Conservation (phyloP, 1,284 basidiomycete genomes). For the Apiotrichum porosum region DNA sequence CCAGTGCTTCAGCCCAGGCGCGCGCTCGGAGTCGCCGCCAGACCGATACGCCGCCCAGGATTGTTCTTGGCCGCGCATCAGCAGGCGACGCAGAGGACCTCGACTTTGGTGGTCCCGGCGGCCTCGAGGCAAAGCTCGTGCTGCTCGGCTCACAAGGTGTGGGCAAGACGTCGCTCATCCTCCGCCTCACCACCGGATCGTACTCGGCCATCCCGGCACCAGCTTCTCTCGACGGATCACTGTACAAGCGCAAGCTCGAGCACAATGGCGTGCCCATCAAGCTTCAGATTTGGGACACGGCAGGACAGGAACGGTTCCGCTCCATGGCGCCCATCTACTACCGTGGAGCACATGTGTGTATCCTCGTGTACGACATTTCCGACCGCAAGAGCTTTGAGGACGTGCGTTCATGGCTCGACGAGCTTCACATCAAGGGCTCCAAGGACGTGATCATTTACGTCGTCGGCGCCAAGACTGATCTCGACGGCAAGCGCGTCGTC, state of each 20-base stretch:
- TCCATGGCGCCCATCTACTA: constrained; percentile 74
- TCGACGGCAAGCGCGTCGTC: constrained; percentile 29
- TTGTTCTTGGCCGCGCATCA: not conserved
- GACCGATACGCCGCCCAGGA: not conserved
- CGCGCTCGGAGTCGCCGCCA: constrained; percentile 1
- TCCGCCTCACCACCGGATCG: constrained; percentile 85
- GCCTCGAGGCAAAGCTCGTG: constrained; percentile 90
- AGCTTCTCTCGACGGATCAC: constrained; percentile 90
- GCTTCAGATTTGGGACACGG: constrained; percentile 81
- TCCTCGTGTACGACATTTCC: constrained; percentile 51
- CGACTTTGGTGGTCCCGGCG: constrained; percentile 39
- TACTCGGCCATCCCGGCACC: constrained; percentile 75
- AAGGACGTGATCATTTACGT: constrained; percentile 46
- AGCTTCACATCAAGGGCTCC: constrained; percentile 38
- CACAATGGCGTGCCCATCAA: constrained; percentile 84
- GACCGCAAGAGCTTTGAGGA: constrained; percentile 84
- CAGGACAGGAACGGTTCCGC: constrained; percentile 94
- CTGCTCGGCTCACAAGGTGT: constrained; percentile 96
- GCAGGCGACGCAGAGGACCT: constrained; percentile 8
- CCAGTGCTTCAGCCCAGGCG: constrained; percentile 4
- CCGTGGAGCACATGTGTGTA: constrained; percentile 53
- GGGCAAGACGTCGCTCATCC: constrained; percentile 89
- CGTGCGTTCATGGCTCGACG: constrained; percentile 88
- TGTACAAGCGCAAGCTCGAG: constrained; percentile 88
- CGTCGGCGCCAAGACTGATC: constrained; percentile 45